A percentile compares a stretch with the other conserved stretches of the same genome.
phyloP scores from a whole-genome alignment of 2,329 filamentous ascomycete genomes.

The Aspergillus uvarum region DNA sequence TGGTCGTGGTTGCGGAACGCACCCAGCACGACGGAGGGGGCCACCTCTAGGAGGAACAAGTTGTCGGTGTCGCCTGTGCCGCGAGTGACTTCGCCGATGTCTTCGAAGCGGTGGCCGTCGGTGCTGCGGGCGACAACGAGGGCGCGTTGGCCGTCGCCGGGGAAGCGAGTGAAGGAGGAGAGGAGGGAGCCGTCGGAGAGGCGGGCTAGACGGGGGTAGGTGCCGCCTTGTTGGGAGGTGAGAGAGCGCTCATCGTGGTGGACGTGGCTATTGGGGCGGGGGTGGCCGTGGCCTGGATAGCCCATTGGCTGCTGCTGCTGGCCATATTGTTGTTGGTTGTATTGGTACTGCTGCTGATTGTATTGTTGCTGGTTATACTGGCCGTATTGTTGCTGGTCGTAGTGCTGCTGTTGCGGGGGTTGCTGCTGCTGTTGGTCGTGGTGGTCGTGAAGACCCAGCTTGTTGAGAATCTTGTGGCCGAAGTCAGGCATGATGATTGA shows the following conservation, averaged over 20 bases:
- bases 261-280: slow-evolving; percentile 23
- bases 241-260: slow-evolving; percentile 36
- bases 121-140: slow-evolving; percentile 47
- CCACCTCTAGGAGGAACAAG: slow-evolving; percentile 47
- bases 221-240: slow-evolving; percentile 42
- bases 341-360: not conserved
- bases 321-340: not conserved
- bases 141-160: slow-evolving; percentile 36
- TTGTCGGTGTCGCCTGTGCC: slow-evolving; percentile 50
- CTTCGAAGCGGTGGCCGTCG: slow-evolving; percentile 45
- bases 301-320: not conserved
- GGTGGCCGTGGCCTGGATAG: slow-evolving; percentile 4
- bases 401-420: not conserved
- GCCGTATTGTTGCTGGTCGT: not conserved
- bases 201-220: slow-evolving; percentile 50
- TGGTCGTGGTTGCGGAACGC: slow-evolving; percentile 53
- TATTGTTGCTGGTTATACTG: not conserved
- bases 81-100: slow-evolving; percentile 47
- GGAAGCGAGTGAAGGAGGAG: slow-evolving; percentile 46
- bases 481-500: slow-evolving; percentile 28
- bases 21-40: slow-evolving; percentile 39
- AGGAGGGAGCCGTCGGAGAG: slow-evolving; percentile 50
- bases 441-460: slow-evolving; percentile 26
- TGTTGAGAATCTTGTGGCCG: slow-evolving; percentile 35
- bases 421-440: slow-evolving; percentile 6